Evolutionary conservation across 257 asterid species (phyloP), one percentile per base, ranked within the genome.

Genomic region (Pogostemon cablin): DNA sequence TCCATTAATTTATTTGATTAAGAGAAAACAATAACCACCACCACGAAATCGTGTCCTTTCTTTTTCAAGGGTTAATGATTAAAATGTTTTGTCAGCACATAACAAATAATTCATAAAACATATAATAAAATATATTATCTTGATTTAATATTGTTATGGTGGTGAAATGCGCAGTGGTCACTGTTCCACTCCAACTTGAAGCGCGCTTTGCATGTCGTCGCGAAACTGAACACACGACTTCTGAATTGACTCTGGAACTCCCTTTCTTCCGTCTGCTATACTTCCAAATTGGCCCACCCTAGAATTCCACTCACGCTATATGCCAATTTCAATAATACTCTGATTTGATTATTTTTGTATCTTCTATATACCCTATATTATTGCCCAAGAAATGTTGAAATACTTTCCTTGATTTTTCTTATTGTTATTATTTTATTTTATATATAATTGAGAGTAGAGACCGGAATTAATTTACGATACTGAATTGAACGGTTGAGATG

Each of bases 231-330:
- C 32, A 25, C 32, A 25, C 38, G 67, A 60, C 57, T 42, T 3
- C 68, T 66, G 5, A 7, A 38, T 32, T 32, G 72, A 17, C 59
- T 46, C 8, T 3, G n/a, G 39, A 57, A 76, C 65, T 72, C 61
- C 55, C 78, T 60, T 25, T 78, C 62, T 25, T 9, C 56, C 11
- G 39, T 10, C 15, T 2, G 46, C 46, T 56, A 25, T 17, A 20
- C 63, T 37, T 68, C 59, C 5, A 60, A 59, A 48, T 66, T 42
- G 80, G 66, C 65, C 80, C 75, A 58, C 70, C 17, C 58, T 66
- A n/a, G 48, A 48, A 10, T 10, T 3, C 65, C 37, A 52, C 65
- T 43, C 63, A 25, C 60, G 40, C 63, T 11, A 64, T 39, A 7
- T 47, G 57, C 48, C 72, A 62, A 57, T 70, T 12, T 35, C 57